Conservation (phyloP, 306 rosid genomes). For the Prunus persica region DNA sequence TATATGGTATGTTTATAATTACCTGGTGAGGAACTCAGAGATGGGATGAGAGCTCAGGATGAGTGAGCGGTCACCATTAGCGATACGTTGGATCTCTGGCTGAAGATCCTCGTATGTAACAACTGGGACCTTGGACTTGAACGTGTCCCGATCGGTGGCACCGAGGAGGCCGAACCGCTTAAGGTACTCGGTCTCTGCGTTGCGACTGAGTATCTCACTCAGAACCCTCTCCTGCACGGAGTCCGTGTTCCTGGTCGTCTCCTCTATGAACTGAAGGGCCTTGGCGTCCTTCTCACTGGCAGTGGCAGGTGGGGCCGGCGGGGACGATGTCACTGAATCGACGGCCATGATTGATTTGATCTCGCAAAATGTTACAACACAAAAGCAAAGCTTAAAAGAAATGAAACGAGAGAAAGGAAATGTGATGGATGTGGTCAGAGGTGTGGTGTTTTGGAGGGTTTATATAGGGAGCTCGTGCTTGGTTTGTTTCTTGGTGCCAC, state of each 20-base stretch:
- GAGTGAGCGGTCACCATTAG: slow-evolving; percentile 80
- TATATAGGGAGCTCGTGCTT: slow-evolving; percentile 30
- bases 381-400: background rate
- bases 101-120: slow-evolving; percentile 74
- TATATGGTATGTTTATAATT: background rate
- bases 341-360: slow-evolving; percentile 45
- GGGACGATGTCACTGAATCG: slow-evolving; percentile 30
- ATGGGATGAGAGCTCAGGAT: slow-evolving; percentile 65
- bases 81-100: slow-evolving; percentile 77
- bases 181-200: slow-evolving; percentile 69
- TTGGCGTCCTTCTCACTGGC: slow-evolving; percentile 45
- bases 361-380: background rate
- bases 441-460: slow-evolving; percentile 1
- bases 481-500: background rate
- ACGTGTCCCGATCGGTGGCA: slow-evolving; percentile 60
- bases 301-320: slow-evolving; percentile 31
- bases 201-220: slow-evolving; percentile 55
- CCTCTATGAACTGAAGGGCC: slow-evolving; percentile 62
- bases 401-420: background rate
- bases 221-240: slow-evolving; percentile 44
- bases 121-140: slow-evolving; percentile 71
- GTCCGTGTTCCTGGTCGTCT: slow-evolving; percentile 59
- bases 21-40: slow-evolving; percentile 96
- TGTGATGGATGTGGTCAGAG: background rate
- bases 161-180: slow-evolving; percentile 51